These are phyloP conservation scores for Purshia tridentata DNA, from an alignment of 306 rosid genomes.

Conservation along the genomic window DNA sequence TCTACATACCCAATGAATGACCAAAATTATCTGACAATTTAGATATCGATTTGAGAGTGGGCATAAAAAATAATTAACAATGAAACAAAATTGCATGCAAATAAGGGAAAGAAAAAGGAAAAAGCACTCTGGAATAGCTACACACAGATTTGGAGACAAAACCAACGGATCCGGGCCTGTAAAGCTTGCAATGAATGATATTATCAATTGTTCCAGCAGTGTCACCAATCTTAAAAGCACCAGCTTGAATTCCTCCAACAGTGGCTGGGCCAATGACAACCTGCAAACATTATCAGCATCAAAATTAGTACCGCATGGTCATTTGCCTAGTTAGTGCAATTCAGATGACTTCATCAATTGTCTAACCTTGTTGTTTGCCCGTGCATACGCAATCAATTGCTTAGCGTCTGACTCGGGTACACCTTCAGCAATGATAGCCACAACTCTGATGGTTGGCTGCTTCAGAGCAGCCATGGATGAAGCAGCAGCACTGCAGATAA, in stretches of 20 bases:
- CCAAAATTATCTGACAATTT: not conserved
- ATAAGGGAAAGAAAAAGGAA: not conserved
- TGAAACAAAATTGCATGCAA: constrained; percentile 23
- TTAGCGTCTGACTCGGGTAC: constrained; percentile 93
- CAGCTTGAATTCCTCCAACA: constrained; percentile 99
- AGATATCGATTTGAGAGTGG: not conserved
- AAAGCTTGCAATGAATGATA: constrained; percentile 85
- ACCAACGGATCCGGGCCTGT: constrained; percentile 99
- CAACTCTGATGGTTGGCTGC: constrained; percentile 94
- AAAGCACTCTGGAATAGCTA: constrained; percentile 24
- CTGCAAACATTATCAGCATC: constrained; percentile 43
- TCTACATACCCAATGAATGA: not conserved
- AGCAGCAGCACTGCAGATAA: constrained; percentile 82
- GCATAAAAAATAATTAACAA: constrained; percentile 11
- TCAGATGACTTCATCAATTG: constrained; percentile 15
- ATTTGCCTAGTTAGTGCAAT: constrained; percentile 21
- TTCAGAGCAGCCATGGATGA: constrained; percentile 88
- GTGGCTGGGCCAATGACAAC: constrained; percentile 98
- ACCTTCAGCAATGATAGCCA: constrained; percentile 97
- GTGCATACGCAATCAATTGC: constrained; percentile 92
- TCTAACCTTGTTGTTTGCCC: constrained; percentile 87
- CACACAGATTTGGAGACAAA: constrained; percentile 99
- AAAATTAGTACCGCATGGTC: constrained; percentile 22
- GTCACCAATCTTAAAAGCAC: constrained; percentile 99
- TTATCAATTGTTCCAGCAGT: constrained; percentile 99